A percentile compares a stretch with the other conserved stretches of the same genome.
Evolutionary conservation across 768 basidiomycete genomes (phyloP).

Genomic region (Pulveroboletus ravenelii): DNA sequence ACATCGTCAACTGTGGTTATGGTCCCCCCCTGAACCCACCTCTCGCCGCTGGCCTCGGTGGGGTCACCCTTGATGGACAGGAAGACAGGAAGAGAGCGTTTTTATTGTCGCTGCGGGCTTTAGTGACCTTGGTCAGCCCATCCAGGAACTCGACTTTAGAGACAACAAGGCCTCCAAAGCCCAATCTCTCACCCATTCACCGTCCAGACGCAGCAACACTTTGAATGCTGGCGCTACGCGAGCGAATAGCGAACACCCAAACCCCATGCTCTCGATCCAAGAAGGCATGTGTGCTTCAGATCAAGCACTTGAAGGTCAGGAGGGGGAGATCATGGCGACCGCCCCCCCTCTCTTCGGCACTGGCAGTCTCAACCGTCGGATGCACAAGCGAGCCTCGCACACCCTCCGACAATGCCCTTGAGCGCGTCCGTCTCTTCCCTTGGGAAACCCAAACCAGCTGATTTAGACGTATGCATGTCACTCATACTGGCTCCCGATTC

Average conservation of each 20-base stretch:
- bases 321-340: neutral
- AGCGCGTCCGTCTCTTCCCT: neutral
- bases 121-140: conserved; percentile 27
- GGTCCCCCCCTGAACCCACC: conserved; percentile 5
- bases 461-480: conserved; percentile 11
- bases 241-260: conserved; percentile 31
- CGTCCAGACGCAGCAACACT: conserved; percentile 13
- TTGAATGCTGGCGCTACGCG: conserved; percentile 23
- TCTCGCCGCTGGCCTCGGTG: conserved; percentile 10
- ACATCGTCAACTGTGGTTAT: conserved; percentile 60
- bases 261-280: conserved; percentile 42
- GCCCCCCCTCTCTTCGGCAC: conserved; percentile 10
- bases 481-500: conserved; percentile 11
- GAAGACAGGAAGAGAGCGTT: conserved; percentile 64
- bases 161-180: neutral
- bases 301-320: neutral
- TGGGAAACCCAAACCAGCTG: neutral
- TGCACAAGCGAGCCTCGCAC: conserved; percentile 14
- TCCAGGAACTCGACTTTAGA: conserved; percentile 6
- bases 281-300: conserved; percentile 13
- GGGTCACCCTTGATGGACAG: conserved; percentile 48
- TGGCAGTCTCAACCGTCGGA: conserved; percentile 12
- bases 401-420: neutral
- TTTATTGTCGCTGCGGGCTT: conserved; percentile 51
- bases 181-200: neutral